Evolutionary conservation across 257 asterid genomes (phyloP).

Genomic region (Solanum bulbocastanum): DNA sequence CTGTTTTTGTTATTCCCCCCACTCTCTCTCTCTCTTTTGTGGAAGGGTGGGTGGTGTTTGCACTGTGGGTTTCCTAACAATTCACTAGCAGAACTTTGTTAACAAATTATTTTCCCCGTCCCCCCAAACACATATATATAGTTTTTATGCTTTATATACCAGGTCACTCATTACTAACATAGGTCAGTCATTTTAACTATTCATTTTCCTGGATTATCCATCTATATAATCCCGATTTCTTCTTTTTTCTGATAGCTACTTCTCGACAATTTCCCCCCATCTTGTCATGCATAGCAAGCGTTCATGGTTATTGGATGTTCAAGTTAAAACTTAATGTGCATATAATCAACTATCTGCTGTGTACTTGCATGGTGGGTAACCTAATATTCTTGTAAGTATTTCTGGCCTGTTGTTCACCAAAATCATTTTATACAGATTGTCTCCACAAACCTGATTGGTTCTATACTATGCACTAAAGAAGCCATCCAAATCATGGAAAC

Average conservation of each 20-base stretch:
- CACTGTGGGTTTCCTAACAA: neutral
- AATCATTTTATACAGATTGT: constrained; percentile 52
- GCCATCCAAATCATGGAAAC: constrained; percentile 57
- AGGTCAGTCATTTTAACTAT: neutral
- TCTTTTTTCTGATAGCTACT: neutral
- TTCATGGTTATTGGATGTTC: neutral
- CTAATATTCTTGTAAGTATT: neutral
- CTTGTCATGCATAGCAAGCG: neutral
- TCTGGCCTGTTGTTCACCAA: neutral
- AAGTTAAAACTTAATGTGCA: neutral
- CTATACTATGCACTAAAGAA: constrained; percentile 92
- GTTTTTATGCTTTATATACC: neutral
- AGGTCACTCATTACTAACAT: neutral
- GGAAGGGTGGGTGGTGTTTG: neutral
- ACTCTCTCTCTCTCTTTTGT: neutral
- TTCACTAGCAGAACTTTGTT: neutral
- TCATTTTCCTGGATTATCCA: neutral
- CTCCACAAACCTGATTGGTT: constrained; percentile 88
- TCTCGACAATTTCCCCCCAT: neutral
- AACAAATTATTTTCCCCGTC: neutral
- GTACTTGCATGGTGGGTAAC: neutral
- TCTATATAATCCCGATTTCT: neutral
- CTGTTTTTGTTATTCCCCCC: neutral
- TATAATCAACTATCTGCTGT: neutral
- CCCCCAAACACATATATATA: neutral